Base-by-base conservation (phyloP, 2,329 filamentous ascomycete species). In the Magnaporthiopsis rhizophila region DNA sequence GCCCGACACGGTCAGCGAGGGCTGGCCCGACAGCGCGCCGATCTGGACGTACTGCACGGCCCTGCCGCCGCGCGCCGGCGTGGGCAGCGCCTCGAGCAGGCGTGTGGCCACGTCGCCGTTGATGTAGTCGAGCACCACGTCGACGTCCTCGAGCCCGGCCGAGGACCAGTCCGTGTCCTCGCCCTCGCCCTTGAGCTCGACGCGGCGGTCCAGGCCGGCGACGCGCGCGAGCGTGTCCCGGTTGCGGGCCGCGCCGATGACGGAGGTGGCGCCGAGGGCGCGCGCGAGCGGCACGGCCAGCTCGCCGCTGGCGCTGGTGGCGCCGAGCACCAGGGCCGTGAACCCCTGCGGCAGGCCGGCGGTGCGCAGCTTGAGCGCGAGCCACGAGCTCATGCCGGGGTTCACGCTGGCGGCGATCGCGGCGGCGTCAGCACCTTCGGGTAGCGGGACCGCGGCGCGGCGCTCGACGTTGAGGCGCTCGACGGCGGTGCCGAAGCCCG, bases 241-340 rank as follows among this genome's bases (percentile, higher is more conserved):
- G 61, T 80, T 80, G 15, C 84, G 76, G 0, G 80, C 83, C 3
- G 83, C 77, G 3, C 83, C 83, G 7, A 86, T 74, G 21, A 86
- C 73, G 18, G 72, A 75, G 5, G 72, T 75, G 0, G 84, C 83
- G 1, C 83, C 84, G 2, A 84, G 72, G 0, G 72, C 71, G 13
- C 79, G 77, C 3, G 81, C 78, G 2, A 84, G 75, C 2, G 77
- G 72, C 3, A 82, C 78, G 0, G 83, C 84, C 0, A 83, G 71
- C 3, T 76, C 74, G 0, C 84, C 84, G 58, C 80, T 83, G 0
- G 95, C 98, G 74, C 97, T 96, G 78, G 98, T 97, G 58, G 94
- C 94, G 28, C 95, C 95, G 1, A 96, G 80, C 32, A 99, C 92
- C 63, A 99, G 80, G 67, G 80, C 79, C 4, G 76, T 79, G 69